Evolutionary conservation across 805 yeast genomes (phyloP).

Genomic region (Wickerhamiella qilinensis): DNA sequence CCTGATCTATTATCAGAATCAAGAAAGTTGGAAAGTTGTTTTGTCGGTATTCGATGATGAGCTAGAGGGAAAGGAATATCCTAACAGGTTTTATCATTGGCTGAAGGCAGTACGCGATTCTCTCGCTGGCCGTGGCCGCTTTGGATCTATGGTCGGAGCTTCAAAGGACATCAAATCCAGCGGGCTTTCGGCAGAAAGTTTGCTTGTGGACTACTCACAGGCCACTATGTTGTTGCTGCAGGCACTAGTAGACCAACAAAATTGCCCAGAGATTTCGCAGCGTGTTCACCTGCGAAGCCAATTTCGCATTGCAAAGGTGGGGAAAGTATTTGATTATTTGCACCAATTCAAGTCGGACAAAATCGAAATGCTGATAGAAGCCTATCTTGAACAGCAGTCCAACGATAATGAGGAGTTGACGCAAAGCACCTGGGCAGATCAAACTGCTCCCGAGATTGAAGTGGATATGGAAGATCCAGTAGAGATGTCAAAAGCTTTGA

Average conservation of each 20-base stretch:
- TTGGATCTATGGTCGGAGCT: constrained; percentile 88
- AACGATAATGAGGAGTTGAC: constrained; percentile 30
- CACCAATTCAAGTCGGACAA: constrained; percentile 38
- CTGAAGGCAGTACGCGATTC: constrained; percentile 46
- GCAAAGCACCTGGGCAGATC: background rate
- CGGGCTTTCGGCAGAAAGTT: constrained; percentile 38
- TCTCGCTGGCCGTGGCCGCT: constrained; percentile 69
- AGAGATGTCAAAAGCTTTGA: constrained; percentile 43
- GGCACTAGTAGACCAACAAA: constrained; percentile 29
- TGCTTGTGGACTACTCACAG: constrained; percentile 53
- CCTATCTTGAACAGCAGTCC: constrained; percentile 34
- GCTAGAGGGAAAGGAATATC: constrained; percentile 15
- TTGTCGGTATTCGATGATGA: constrained; percentile 31
- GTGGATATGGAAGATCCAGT: constrained; percentile 46
- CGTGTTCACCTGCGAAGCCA: constrained; percentile 45
- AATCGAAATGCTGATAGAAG: constrained; percentile 48
- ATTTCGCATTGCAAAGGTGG: constrained; percentile 41
- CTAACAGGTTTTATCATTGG: constrained; percentile 58
- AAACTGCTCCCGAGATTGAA: background rate
- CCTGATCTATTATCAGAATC: constrained; percentile 30
- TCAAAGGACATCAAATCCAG: constrained; percentile 56
- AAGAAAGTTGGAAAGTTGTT: constrained; percentile 40
- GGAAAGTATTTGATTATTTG: constrained; percentile 34
- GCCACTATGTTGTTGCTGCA: constrained; percentile 56
- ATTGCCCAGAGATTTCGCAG: constrained; percentile 19